Evolutionary conservation across 768 basidiomycete genomes (phyloP), one percentile per base, ranked within the genome.

Genomic region (Phaeotremella fagi): DNA sequence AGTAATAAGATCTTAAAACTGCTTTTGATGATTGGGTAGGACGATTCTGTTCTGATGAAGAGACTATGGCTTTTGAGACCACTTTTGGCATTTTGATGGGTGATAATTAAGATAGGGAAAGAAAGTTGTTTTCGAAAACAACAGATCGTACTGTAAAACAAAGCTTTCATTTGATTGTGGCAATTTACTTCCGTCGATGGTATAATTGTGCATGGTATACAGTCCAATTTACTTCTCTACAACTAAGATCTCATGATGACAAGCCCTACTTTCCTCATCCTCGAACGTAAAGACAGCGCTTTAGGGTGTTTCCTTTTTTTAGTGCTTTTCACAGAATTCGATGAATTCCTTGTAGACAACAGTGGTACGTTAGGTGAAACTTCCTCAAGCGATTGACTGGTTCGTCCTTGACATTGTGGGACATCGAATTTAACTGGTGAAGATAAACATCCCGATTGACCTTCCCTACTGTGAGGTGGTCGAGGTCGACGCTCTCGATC

Each of bases 41-140:
- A 2, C 57, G 52, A 9, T 72, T 70, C 53, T 71, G 68, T 29
- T 88, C 83, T 3, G 89, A 91, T 2, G 89, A 88, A 7, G 90
- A 90, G 55, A 90, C 82, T 3, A 87, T 85, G 36, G 87, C 90
- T 60, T 88, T 82, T 2, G 89, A 90, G 67, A 91, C 82, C 58
- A 95, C 87, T 75, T 92, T 92, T 48, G 90, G 90, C 90, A 94
- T 94, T 45, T 20, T 35, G 38, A 22, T 11, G 18, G 26, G 44
- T 12, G 7, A 45, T 43, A 18, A n/a, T n/a, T n/a, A n/a, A n/a
- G n/a, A n/a, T n/a, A n/a, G n/a, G n/a, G n/a, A n/a, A n/a, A n/a
- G n/a, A n/a, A n/a, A n/a, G n/a, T n/a, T n/a, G n/a, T n/a, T n/a
- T n/a, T n/a, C n/a, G n/a, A n/a, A n/a, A n/a, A n/a, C n/a, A n/a